phyloP scores from a whole-genome alignment of 441 rosid species.

The Eutrema salsugineum region DNA sequence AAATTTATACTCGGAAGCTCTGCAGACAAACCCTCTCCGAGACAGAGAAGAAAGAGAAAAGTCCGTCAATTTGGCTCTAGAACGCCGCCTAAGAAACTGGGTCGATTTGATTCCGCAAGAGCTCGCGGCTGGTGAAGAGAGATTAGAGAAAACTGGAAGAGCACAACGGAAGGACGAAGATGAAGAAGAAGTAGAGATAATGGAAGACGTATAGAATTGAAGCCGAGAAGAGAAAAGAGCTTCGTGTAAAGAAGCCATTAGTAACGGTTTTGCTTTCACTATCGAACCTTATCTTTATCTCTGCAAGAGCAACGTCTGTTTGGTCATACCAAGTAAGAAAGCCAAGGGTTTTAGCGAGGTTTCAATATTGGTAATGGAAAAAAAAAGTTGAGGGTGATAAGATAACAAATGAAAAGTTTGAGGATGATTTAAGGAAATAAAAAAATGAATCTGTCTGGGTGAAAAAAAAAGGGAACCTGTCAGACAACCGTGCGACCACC shows the following conservation, averaged over 20 bases:
- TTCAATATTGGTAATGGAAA: not conserved
- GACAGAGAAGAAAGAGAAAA: slow-evolving; percentile 5
- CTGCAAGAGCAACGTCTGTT: slow-evolving; percentile 6
- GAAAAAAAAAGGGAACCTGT: not conserved
- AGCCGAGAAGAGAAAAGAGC: slow-evolving; percentile 29
- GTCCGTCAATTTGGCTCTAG: slow-evolving; percentile 10
- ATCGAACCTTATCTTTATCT: slow-evolving; percentile 15
- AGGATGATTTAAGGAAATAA: not conserved
- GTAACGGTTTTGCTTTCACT: not conserved
- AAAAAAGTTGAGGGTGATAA: not conserved
- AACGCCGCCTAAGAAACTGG: slow-evolving; percentile 16
- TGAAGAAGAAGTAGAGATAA: slow-evolving; percentile 14
- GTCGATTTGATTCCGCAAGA: not conserved
- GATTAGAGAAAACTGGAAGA: not conserved
- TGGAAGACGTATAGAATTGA: slow-evolving; percentile 9
- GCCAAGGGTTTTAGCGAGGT: slow-evolving; percentile 23
- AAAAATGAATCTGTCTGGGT: not conserved
- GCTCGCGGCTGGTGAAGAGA: slow-evolving; percentile 20
- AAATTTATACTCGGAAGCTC: slow-evolving; percentile 69
- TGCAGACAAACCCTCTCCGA: slow-evolving; percentile 40
- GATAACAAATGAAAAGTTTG: not conserved
- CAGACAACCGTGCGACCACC: slow-evolving; percentile 32
- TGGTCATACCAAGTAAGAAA: not conserved
- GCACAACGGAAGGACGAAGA: slow-evolving; percentile 17
- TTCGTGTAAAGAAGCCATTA: slow-evolving; percentile 41